Percentiles rank a stretch among this genome's conserved stretches.
These are phyloP conservation scores for Pinus taeda DNA, from an alignment of 75 land plant species.

Conservation along the genomic window DNA sequence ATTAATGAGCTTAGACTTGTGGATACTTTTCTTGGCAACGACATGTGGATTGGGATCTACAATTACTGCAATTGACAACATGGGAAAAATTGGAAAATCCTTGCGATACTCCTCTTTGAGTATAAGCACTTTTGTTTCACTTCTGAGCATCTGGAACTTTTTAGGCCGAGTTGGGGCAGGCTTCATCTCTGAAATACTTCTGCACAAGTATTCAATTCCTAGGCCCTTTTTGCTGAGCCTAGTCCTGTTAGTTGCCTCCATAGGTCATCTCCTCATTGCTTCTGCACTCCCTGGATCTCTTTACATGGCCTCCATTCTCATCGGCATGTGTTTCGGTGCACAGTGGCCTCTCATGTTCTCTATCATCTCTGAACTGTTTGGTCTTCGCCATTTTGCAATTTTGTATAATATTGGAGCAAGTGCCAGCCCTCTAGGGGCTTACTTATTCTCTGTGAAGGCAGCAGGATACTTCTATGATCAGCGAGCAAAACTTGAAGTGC, in stretches of 20 bases:
- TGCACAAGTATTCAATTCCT: conserved; percentile 15
- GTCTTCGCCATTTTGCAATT: conserved; percentile 21
- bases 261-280: conserved; percentile 15
- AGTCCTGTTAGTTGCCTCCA: conserved; percentile 11
- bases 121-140: conserved; percentile 29
- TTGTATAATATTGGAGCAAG: conserved; percentile 9
- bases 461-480: no score
- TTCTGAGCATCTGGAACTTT: conserved; percentile 35
- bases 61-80: conserved; percentile 34
- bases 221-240: conserved; percentile 20
- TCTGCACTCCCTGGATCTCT: conserved; percentile 1
- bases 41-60: conserved; percentile 42
- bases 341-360: conserved; percentile 41
- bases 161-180: conserved; percentile 31
- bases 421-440: conserved; percentile 14
- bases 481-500: no score
- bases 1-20: conserved; percentile 24
- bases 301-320: conserved; percentile 22
- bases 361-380: conserved; percentile 27
- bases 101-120: conserved; percentile 5
- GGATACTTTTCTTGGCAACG: conserved; percentile 26
- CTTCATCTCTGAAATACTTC: conserved; percentile 21
- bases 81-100: conserved; percentile 40
- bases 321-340: conserved; percentile 32
- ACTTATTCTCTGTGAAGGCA: conserved; percentile 11